Base-by-base conservation (phyloP, 805 yeast species). In the Diddensiella caesifluorescens region DNA sequence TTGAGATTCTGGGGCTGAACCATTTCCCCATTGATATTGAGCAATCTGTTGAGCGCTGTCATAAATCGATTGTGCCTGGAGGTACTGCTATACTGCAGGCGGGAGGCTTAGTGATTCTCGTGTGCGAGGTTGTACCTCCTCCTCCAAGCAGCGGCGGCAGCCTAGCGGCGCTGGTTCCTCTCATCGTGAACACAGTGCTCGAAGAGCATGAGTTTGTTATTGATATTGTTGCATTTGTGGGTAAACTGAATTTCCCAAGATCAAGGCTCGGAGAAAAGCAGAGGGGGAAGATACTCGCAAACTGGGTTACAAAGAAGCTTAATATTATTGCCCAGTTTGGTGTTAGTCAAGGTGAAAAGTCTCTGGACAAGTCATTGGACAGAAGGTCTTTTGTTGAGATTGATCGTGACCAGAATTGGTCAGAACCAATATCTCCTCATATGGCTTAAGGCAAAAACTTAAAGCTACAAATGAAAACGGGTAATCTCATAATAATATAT, bases 1-100 rank as follows among this genome's bases (percentile, higher is more conserved):
- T 92, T 62, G 99, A 92, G 59, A 80, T 83, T 2, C 70, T 85
- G 67, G 99, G 99, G 0, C 67, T 92, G 54, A 88, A 85, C 53
- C 95, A 87, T 60, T 90, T 92, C 68, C 94, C 94, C 1, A 64
- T 70, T 19, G 98, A 92, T 60, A 74, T 92, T 41, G 98, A 79
- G 63, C 46, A 69, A 45, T 71, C 92, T 42, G 69, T 89, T 37
- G 79, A 78, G 57, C 56, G 68, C 36, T 62, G 70, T 4, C 76
- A 75, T 48, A 46, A 63, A 10, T 62, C 66, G n/a, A 68, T 79
- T 19, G 53, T 53, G 15, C 49, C 59, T n/a, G 61, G 63, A 2
- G 62, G 65, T 5, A 47, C 80, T 22, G 80, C 88, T 53, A 72
- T 88, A 1, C 81, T 87, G 61, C 88, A 84, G 57, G 80, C 89